A percentile compares a stretch with the other conserved stretches of the same genome.
These are phyloP conservation scores for Daldinia sp. DNA, from an alignment of 2,329 filamentous ascomycete genomes.

Conservation along the genomic window DNA sequence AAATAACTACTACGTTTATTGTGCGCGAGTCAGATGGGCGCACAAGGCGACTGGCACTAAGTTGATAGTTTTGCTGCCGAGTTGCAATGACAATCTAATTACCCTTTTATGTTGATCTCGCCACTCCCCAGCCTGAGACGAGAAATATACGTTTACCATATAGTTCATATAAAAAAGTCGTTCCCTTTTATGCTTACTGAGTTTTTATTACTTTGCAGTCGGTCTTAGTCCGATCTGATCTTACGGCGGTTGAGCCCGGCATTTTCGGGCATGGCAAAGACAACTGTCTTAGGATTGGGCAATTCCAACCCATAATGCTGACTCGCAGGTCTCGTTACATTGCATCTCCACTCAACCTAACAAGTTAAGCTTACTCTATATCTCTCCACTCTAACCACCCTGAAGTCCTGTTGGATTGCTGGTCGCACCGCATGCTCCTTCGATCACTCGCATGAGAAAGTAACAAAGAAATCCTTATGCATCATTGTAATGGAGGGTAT, in stretches of 20 bases:
- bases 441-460: slow-evolving; percentile 40
- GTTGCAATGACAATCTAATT: slow-evolving; percentile 23
- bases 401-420: slow-evolving; percentile 4
- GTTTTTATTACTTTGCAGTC: neutral
- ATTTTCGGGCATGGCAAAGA: slow-evolving; percentile 19
- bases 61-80: slow-evolving; percentile 30
- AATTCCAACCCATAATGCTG: slow-evolving; percentile 28
- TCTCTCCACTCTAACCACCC: slow-evolving; percentile 27
- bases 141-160: slow-evolving; percentile 32
- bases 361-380: slow-evolving; percentile 30
- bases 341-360: slow-evolving; percentile 17
- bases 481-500: slow-evolving; percentile 22
- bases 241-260: slow-evolving; percentile 25
- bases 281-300: slow-evolving; percentile 22
- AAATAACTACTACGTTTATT: slow-evolving; percentile 21
- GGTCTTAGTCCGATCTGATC: slow-evolving; percentile 20
- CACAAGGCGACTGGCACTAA: slow-evolving; percentile 21
- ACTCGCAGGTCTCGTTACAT: slow-evolving; percentile 30
- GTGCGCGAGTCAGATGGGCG: slow-evolving; percentile 32
- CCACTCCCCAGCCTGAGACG: slow-evolving; percentile 14
- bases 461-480: slow-evolving; percentile 22
- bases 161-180: slow-evolving; percentile 29
- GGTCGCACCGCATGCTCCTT: slow-evolving; percentile 41
- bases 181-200: slow-evolving; percentile 24
- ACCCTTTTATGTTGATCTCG: slow-evolving; percentile 27